Percentiles rank a stretch among this genome's conserved stretches.
These are phyloP conservation scores for Fagopyrum esculentum DNA, from an alignment of 148 eudicot genomes.

Conservation along the genomic window DNA sequence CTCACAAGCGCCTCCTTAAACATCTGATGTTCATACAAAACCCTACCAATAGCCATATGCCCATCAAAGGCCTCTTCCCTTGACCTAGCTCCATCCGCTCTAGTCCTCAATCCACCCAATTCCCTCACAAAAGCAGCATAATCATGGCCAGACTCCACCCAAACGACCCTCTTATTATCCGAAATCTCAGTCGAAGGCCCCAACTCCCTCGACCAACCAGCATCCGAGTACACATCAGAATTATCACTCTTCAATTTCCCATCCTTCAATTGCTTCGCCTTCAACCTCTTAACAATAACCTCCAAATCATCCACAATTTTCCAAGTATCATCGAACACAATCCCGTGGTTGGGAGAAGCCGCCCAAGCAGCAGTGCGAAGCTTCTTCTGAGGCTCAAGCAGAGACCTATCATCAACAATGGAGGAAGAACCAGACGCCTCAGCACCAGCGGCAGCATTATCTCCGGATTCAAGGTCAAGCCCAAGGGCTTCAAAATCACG, in stretches of 20 bases:
- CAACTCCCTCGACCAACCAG: slow-evolving; percentile 91
- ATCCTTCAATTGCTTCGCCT: slow-evolving; percentile 54
- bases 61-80: slow-evolving; percentile 94
- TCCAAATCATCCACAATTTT: slow-evolving; percentile 88
- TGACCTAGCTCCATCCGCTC: slow-evolving; percentile 82
- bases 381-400: slow-evolving; percentile 59
- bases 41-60: slow-evolving; percentile 92
- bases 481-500: slow-evolving; percentile 87
- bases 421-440: slow-evolving; percentile 30
- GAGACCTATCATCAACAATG: slow-evolving; percentile 39
- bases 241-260: slow-evolving; percentile 59
- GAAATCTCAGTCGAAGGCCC: slow-evolving; percentile 55
- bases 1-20: slow-evolving; percentile 72
- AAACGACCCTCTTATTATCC: slow-evolving; percentile 52
- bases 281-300: slow-evolving; percentile 65
- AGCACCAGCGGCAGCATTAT: not conserved
- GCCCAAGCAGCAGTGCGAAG: slow-evolving; percentile 85
- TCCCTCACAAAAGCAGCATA: slow-evolving; percentile 67
- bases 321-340: slow-evolving; percentile 89
- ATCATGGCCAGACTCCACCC: slow-evolving; percentile 82
- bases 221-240: slow-evolving; percentile 62
- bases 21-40: slow-evolving; percentile 66
- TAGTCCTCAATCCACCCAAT: slow-evolving; percentile 65
- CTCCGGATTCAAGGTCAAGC: slow-evolving; percentile 26
- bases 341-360: slow-evolving; percentile 78